Evolutionary conservation across 225 moss, liverwort and hornwort genomes (phyloP).

Genomic region (Marchantia paleacea): DNA sequence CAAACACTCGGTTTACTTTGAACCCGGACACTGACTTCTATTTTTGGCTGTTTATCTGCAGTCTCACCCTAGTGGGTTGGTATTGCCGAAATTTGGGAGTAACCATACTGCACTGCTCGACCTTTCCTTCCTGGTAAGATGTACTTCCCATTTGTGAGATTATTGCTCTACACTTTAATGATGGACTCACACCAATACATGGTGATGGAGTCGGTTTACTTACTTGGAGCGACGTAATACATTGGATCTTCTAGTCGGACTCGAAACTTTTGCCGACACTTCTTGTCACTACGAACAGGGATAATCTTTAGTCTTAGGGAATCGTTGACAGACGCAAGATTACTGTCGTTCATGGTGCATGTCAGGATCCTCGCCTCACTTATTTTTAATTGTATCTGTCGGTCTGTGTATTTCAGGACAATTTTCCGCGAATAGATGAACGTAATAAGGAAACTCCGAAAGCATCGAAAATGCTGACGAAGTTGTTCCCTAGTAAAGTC

Average conservation of each 20-base stretch:
- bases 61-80: constrained; percentile 72
- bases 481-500: constrained; percentile 89
- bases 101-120: constrained; percentile 90
- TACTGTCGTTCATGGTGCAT: not conserved
- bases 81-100: constrained; percentile 75
- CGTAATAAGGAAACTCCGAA: constrained; percentile 77
- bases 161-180: not conserved
- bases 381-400: not conserved
- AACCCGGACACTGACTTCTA: not conserved
- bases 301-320: not conserved
- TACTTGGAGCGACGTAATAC: too few relatives aligned
- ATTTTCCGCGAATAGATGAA: constrained; percentile 82
- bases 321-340: not conserved
- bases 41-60: constrained; percentile 24
- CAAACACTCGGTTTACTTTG: too few relatives aligned
- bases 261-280: not conserved
- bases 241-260: too few relatives aligned
- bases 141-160: not conserved
- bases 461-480: constrained; percentile 87
- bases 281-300: not conserved
- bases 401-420: constrained; percentile 50
- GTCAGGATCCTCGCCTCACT: not conserved
- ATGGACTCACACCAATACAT: too few relatives aligned
- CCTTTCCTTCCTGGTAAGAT: constrained; percentile 76
- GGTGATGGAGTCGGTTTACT: too few relatives aligned